phyloP scores from a whole-genome alignment of 305 asterid genomes.

The Rubia peregrina region DNA sequence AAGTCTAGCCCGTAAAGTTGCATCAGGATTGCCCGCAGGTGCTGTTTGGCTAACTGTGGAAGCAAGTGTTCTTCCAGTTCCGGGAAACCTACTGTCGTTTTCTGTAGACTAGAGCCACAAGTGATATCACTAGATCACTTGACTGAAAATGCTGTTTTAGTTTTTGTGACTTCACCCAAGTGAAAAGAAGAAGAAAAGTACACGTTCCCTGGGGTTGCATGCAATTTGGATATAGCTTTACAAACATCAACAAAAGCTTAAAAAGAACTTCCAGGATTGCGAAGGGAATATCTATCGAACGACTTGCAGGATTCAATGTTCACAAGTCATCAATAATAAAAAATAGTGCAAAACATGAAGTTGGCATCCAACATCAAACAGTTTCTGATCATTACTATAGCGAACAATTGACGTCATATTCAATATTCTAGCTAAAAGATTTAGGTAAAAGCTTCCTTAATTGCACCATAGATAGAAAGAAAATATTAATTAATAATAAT shows the following conservation, averaged over 20 bases:
- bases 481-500: neutral
- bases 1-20: slow-evolving; percentile 73
- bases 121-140: neutral
- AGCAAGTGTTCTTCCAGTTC: slow-evolving; percentile 72
- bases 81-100: slow-evolving; percentile 68
- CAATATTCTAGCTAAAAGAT: neutral
- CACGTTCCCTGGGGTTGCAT: neutral
- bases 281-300: neutral
- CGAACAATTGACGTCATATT: neutral
- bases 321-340: neutral
- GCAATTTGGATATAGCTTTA: neutral
- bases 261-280: neutral
- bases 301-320: neutral
- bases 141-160: neutral
- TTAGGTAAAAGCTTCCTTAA: neutral
- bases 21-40: slow-evolving; percentile 43
- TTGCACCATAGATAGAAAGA: neutral
- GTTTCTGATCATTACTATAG: neutral
- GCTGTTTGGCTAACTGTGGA: slow-evolving; percentile 44
- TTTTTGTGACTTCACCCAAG: neutral
- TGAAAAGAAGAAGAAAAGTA: neutral
- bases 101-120: slow-evolving; percentile 41
- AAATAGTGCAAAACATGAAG: neutral
- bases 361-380: neutral
- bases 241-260: neutral